Evolutionary conservation across 1,139 yeast genomes (phyloP), one percentile per base, ranked within the genome.

Genomic region (Pichia sorboxylosa): DNA sequence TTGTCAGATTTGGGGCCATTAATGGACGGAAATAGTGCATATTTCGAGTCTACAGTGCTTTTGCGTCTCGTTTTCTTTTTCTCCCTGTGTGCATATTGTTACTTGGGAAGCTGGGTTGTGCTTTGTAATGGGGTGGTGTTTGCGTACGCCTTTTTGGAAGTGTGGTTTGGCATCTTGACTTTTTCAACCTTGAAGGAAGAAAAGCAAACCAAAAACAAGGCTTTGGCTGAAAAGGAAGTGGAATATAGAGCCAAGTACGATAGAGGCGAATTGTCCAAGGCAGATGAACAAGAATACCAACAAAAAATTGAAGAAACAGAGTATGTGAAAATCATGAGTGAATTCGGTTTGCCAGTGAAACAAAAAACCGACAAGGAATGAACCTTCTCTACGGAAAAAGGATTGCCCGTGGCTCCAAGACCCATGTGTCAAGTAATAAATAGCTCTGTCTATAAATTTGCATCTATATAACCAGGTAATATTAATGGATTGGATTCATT

Each of bases 41-140:
- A 69, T 52, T 79, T 83, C 47, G 82, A 78, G 46, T 62, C 76
- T 6, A 53, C 77, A 13, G 77, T 82, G 3, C 93, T 94, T 7
- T 45, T 70, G 9, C 68, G 96, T 47, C 58, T 84, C 35, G 43
- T 67, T 9, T 43, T 65, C 5, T 74, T 64, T 48, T 82, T 85
- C 48, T 49, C 50, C 2, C 43, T 77, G 29, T 72, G 72, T 9
- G 57, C 58, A 10, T 69, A 61, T 43, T 45, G 64, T 22, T 67
- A 64, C 47, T 39, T 62, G 25, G 61, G 57, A 3, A 59, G 59
- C 15, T 61, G 63, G 34, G 52, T 64, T 13, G 55, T 59, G 24
- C 34, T 77, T 16, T 73, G 78, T 46, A 78, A 77, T 54, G 75
- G 73, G 48, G 60, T 73, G 29, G 68, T 76, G 3, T 74, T 78